Base-by-base conservation (phyloP, 306 rosid species). In the Vicia sativa region DNA sequence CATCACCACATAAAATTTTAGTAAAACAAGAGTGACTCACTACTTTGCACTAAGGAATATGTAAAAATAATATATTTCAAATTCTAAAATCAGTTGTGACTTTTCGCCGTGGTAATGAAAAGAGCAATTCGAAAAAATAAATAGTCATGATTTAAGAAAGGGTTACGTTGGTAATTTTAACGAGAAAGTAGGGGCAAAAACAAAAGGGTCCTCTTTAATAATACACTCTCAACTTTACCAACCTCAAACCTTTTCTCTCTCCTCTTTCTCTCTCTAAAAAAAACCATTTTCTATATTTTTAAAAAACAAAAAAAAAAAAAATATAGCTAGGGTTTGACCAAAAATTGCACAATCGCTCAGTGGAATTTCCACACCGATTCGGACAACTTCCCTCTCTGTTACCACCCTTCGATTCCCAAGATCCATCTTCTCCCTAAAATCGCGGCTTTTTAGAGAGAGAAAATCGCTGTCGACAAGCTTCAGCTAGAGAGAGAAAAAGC, bases 261-360 rank as follows among this genome's bases (percentile, higher is more conserved):
- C 67, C 18, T 39, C 67, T 15, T 61, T 48, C 18, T 39, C 67
- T 15, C 49, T 61, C n/a, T 28, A 34, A 31, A 53, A 39, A 31
- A 55, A 9, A 57, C 3, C 3, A 21, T 11, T 39, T 67, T 65
- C 59, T 16, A 42, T n/a, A 21, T n/a, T 11, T 28, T 53, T 21
- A 18, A 31, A 19, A 49, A 16, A 15, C 0, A 0, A 48, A 64
- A 58, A 66, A 72, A 79, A 78, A 39, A 23, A 6, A 6, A n/a
- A n/a, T n/a, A n/a, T n/a, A n/a, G 73, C 67, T 87, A 85, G 90
- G 96, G 92, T 80, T 89, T 82, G 88, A 74, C 85, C 76, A 60
- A 48, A 73, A 74, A 72, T 68, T 64, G 58, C 82, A 77, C 85
- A 80, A 85, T 89, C 80, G 81, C 81, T 75, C 82, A 73, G 81